Base-by-base conservation (phyloP, 495 filamentous ascomycete genomes). In the Filosporella fistucella region DNA sequence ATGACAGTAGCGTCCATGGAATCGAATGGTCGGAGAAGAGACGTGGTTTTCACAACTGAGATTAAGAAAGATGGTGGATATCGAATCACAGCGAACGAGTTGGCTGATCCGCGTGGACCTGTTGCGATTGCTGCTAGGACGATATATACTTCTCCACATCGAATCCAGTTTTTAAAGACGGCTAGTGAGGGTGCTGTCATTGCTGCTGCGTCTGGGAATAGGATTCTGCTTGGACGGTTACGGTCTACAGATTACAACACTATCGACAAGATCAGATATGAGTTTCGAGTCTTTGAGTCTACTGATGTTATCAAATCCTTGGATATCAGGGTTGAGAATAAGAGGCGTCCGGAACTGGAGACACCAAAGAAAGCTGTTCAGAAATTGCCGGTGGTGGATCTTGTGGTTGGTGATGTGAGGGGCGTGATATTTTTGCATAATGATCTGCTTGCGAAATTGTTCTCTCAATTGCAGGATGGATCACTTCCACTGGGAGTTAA, bases 341-440 rank as follows among this genome's bases (percentile, higher is more conserved):
- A 47, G 32, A 23, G 51, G 45, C 37, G 42, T 11, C 40, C 14
- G 17, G 42, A 62, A 30, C 39, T 37, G 12, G 69, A 67, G 35
- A 67, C 68, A 42, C 54, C 56, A 10, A 54, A 43, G n/a, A 52
- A 43, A 6, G 41, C 26, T 17, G 4, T 52, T 4, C 56, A 59
- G 7, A 59, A 65, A 29, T 55, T 56, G 36, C 66, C 57, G 44
- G 68, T 58, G 32, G 63, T 85, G 36, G 84, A 95, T 56, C 52
- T 98, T 25, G 86, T 76, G 2, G 62, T 95, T 38, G 93, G 94
- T 24, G 81, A 84, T 44, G 69, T 75, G 17, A 72, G 75, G 25
- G 93, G 93, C 28, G 77, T 78, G 25, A 85, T 97, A 23, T 75
- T 86, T 57, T 60, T 93, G 11, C 93, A 94, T 59, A 75, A 82